Base-by-base conservation (phyloP, 2,329 filamentous ascomycete species). In the Fusarium torreyae region DNA sequence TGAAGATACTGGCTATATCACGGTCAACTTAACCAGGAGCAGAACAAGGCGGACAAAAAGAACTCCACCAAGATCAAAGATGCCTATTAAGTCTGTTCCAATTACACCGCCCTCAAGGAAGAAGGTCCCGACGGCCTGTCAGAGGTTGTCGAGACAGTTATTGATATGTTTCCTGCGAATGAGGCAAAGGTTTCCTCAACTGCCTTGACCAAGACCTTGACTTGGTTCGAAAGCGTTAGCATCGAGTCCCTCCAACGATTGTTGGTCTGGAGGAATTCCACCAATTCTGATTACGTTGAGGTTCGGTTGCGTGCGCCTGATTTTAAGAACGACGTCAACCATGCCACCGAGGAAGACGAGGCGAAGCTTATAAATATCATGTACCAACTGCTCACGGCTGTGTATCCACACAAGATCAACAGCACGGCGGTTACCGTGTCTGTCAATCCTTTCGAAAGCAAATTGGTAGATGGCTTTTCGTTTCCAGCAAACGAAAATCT, bases 51-150 rank as follows among this genome's bases (percentile, higher is more conserved):
- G 1, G 88, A 91, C 59, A 82, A 87, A 72, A 77, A 85, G 31
- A 93, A 92, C 74, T 92, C 92, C 73, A 79, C 87, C 63, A 90
- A 91, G 77, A 80, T 93, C 74, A 87, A 91, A 76, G 78, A 84
- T 45, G 87, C 85, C 1, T 93, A 92, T 72, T 80, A 87, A 64
- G 86, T 90, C 34, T 94, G 91, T 74, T 85, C 91, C 77, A 83
- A 93, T 70, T 86, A 90, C 74, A 81, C 85, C 9, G 78, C 80
- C 11, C 85, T 92, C 50, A 84, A 86, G 67, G 77, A 84, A 43
- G 75, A 83, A 13, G 91, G 89, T 3, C 79, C 85, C 7, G 76
- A 82, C 60, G 90, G 90, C 4, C 76, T 94, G 40, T 76, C 83
- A 18, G 76, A 84, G 6, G 77, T 92, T 11, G 79, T 93, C n/a